phyloP scores from a whole-genome alignment of 495 filamentous ascomycete genomes.

The Podospora australis region DNA sequence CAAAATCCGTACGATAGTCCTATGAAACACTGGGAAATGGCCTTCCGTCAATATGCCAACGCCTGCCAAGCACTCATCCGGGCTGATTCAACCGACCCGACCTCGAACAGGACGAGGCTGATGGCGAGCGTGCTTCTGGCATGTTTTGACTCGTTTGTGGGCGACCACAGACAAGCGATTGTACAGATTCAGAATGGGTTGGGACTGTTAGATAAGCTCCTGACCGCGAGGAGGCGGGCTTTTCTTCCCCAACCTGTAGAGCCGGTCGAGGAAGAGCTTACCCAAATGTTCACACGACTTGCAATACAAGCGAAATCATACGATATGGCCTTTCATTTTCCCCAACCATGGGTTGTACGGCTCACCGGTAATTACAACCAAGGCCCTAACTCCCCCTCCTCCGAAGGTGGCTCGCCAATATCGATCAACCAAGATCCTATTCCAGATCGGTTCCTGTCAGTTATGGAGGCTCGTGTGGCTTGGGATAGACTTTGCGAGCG shows the following conservation, averaged over 20 bases:
- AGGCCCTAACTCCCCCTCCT: constrained; percentile 33
- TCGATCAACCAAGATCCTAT: constrained; percentile 34
- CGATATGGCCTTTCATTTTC: constrained; percentile 56
- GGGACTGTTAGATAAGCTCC: constrained; percentile 37
- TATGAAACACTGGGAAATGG: constrained; percentile 37
- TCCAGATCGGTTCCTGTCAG: constrained; percentile 40
- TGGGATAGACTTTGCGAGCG: constrained; percentile 46
- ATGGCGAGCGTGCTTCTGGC: constrained; percentile 45
- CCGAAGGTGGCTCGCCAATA: constrained; percentile 37
- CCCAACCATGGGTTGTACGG: constrained; percentile 48
- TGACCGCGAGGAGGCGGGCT: constrained; percentile 32
- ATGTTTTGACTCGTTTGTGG: constrained; percentile 47
- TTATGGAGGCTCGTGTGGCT: constrained; percentile 42
- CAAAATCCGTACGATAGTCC: constrained; percentile 27
- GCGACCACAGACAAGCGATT: constrained; percentile 44
- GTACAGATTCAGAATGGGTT: constrained; percentile 41
- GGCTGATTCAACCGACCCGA: constrained; percentile 26
- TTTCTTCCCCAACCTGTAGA: constrained; percentile 36
- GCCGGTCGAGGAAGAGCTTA: constrained; percentile 49
- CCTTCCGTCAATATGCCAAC: constrained; percentile 39
- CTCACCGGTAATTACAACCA: constrained; percentile 33
- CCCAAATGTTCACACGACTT: constrained; percentile 51
- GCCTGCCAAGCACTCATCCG: constrained; percentile 32
- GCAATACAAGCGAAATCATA: constrained; percentile 55
- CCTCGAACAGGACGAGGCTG: constrained; percentile 36